Conservation (phyloP, 352 stramenopile genomes). For the Globisporangium radiosum region DNA sequence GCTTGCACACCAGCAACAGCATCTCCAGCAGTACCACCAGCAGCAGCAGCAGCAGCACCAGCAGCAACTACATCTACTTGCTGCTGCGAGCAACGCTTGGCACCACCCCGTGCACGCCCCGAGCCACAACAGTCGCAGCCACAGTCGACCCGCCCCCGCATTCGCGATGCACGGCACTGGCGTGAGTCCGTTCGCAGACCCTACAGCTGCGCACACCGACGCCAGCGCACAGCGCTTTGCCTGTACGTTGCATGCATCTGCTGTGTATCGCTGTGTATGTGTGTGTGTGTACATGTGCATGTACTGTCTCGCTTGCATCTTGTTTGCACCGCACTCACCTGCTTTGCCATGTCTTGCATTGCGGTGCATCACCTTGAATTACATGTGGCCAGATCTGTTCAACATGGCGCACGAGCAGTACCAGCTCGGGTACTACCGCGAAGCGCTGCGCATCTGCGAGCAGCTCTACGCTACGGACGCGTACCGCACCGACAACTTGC, state of each 20-base stretch:
- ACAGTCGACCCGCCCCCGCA: background rate
- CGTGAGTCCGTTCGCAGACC: constrained; percentile 6
- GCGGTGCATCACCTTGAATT: too few species aligned
- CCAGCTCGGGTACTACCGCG: constrained; percentile 83
- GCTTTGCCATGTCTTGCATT: too few species aligned
- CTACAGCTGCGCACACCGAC: constrained; percentile 18
- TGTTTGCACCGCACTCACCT: too few species aligned
- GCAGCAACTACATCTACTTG: background rate
- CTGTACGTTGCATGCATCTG: constrained; percentile 31
- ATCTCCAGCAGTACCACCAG: background rate
- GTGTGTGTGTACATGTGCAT: constrained; percentile 4
- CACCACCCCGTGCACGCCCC: background rate
- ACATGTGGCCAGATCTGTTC: constrained; percentile 42
- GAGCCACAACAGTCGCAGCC: background rate
- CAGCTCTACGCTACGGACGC: constrained; percentile 86
- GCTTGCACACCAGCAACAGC: background rate
- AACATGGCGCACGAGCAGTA: constrained; percentile 82
- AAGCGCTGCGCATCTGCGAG: constrained; percentile 78
- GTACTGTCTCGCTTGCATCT: background rate
- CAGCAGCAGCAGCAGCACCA: background rate
- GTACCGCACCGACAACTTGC: constrained; percentile 86
- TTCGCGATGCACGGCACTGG: constrained; percentile 4
- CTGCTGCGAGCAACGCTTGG: background rate
- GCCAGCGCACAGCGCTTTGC: constrained; percentile 55
- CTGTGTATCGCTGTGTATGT: background rate